Percentiles rank a stretch among this genome's conserved stretches.
These are phyloP conservation scores for Pseudotsuga menziesii DNA, from an alignment of 75 land plant genomes.

Conservation along the genomic window DNA sequence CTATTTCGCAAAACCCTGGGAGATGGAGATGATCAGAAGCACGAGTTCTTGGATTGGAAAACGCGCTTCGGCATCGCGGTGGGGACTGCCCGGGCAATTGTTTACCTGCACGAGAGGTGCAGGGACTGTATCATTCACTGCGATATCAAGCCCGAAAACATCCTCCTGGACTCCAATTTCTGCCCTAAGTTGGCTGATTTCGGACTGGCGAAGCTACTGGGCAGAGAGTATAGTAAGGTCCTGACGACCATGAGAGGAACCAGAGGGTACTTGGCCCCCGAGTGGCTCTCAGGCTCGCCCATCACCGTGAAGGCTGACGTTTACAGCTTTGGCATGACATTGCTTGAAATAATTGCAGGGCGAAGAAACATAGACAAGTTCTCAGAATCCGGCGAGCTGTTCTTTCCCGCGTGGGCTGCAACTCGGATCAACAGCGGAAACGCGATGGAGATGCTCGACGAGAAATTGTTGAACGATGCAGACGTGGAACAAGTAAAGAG, in stretches of 20 bases:
- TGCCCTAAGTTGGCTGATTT: too few relatives aligned
- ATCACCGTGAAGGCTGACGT: too few relatives aligned
- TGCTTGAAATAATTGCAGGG: too few relatives aligned
- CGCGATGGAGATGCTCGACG: background rate
- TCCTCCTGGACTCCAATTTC: too few relatives aligned
- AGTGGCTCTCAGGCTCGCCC: too few relatives aligned
- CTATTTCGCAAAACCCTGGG: slow-evolving; percentile 15
- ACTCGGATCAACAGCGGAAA: background rate
- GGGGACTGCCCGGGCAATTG: slow-evolving; percentile 26
- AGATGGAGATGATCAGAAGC: background rate
- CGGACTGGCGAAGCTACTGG: too few relatives aligned
- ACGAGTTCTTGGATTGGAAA: background rate
- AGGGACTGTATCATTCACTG: too few relatives aligned
- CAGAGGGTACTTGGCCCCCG: too few relatives aligned
- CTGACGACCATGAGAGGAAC: too few relatives aligned
- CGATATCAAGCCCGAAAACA: too few relatives aligned
- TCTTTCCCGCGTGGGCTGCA: background rate
- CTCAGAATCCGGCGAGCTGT: background rate
- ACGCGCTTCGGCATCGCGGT: slow-evolving; percentile 18
- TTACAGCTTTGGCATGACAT: too few relatives aligned
- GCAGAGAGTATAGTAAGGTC: too few relatives aligned
- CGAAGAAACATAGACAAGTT: background rate
- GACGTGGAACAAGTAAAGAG: background rate
- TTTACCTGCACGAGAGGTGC: background rate
- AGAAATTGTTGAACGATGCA: background rate